Evolutionary conservation across 2,329 filamentous ascomycete species (phyloP).

Genomic region (Sarocladium kiliense): DNA sequence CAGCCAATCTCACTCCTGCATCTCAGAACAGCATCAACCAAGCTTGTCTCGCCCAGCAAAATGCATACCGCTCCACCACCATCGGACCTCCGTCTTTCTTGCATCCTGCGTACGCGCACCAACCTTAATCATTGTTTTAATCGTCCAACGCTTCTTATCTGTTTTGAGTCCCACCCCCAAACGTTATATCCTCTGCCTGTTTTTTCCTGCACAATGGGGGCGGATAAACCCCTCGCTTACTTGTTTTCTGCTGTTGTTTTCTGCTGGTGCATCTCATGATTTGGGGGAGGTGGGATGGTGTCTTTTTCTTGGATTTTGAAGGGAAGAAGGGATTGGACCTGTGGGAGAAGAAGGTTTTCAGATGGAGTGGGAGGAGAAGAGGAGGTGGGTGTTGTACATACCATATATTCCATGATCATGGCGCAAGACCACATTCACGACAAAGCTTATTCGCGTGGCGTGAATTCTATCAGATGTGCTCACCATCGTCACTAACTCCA

Average conservation of each 20-base stretch:
- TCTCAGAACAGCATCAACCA: too few species aligned
- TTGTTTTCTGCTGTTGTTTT: background rate
- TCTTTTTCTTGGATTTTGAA: background rate
- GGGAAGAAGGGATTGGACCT: background rate
- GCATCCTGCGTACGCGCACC: background rate
- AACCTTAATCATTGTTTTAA: background rate
- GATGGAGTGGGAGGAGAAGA: background rate
- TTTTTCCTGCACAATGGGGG: background rate
- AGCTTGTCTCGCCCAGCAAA: too few species aligned
- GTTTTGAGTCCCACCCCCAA: background rate
- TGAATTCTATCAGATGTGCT: too few species aligned
- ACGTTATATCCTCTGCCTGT: background rate
- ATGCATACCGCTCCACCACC: background rate
- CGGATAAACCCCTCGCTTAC: background rate
- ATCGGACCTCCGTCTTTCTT: background rate
- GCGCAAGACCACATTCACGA: background rate
- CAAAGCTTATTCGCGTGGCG: too few species aligned
- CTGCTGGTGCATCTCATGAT: background rate
- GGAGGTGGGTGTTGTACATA: background rate
- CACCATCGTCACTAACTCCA: too few species aligned
- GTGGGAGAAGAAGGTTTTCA: background rate
- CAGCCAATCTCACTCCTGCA: too few species aligned
- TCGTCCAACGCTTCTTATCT: background rate
- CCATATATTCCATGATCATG: slow-evolving; percentile 1
- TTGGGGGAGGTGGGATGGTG: background rate